phyloP scores from a whole-genome alignment of 2,329 filamentous ascomycete species.

The Ophiostoma ulmi region DNA sequence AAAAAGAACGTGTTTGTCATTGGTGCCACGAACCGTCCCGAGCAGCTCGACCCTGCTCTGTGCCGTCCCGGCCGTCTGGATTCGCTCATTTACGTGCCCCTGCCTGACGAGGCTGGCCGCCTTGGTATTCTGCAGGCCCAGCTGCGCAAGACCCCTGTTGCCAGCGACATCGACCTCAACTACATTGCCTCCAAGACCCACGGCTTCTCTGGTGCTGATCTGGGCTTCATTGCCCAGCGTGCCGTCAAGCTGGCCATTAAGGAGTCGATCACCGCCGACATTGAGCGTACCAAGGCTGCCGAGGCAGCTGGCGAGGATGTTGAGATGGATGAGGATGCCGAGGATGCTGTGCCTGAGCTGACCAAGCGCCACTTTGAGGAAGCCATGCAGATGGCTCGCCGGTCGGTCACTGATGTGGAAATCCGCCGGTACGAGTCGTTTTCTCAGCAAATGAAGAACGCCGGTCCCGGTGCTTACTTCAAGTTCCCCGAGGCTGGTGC shows the following conservation, averaged over 20 bases:
- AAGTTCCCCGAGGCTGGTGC: conserved; percentile 76
- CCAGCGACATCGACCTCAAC: conserved; percentile 76
- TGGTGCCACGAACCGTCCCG: conserved; percentile 95
- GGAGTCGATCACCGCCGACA: conserved; percentile 83
- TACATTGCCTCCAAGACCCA: conserved; percentile 97
- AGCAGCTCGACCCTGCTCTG: conserved; percentile 95
- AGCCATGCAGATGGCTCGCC: conserved; percentile 90
- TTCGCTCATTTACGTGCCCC: conserved; percentile 94
- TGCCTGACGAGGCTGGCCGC: conserved; percentile 87
- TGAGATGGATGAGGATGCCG: conserved; percentile 76
- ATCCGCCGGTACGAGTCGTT: conserved; percentile 98
- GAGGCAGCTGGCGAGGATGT: conserved; percentile 77
- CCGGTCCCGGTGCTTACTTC: conserved; percentile 93
- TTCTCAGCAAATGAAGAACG: conserved; percentile 98
- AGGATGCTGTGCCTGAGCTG: conserved; percentile 92
- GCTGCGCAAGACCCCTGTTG: conserved; percentile 94
- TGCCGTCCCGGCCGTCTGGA: conserved; percentile 98
- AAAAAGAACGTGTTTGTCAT: conserved; percentile 99
- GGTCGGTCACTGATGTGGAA: conserved; percentile 93
- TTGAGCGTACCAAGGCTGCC: conserved; percentile 82
- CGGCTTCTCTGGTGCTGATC: conserved; percentile 98
- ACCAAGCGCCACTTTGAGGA: conserved; percentile 98
- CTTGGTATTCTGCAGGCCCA: conserved; percentile 88
- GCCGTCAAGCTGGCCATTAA: conserved; percentile 99
- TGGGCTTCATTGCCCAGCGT: conserved; percentile 97